These are phyloP conservation scores for Dipodascus geniculatus DNA, from an alignment of 805 yeast genomes.

Conservation along the genomic window DNA sequence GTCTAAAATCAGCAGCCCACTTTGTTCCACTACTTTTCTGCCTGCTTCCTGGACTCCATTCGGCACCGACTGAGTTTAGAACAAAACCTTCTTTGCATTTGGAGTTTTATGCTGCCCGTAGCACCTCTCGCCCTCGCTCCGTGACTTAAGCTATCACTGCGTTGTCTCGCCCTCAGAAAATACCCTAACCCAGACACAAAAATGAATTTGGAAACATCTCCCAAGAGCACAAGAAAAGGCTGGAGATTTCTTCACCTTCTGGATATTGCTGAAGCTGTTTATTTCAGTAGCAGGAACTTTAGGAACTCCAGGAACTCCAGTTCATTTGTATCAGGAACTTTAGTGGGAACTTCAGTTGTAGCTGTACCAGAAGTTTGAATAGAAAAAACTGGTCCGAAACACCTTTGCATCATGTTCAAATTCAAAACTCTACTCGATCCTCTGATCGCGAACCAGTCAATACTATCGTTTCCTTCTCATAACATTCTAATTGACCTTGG, in stretches of 20 bases:
- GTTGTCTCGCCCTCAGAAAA: background rate
- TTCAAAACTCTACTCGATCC: slow-evolving; percentile 21
- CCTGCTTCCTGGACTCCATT: background rate
- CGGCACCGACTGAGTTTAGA: background rate
- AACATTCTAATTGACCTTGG: slow-evolving; percentile 29
- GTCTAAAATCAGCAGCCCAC: too few species aligned
- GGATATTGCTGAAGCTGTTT: too few species aligned
- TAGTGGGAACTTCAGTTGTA: too few species aligned
- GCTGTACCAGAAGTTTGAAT: too few species aligned
- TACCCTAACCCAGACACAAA: background rate
- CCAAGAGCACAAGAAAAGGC: background rate
- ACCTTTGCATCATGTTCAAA: slow-evolving; percentile 20
- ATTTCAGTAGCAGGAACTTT: too few species aligned
- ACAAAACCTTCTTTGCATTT: background rate
- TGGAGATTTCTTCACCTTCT: too few species aligned
- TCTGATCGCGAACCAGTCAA: slow-evolving; percentile 16
- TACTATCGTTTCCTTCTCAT: slow-evolving; percentile 22
- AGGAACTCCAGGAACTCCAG: too few species aligned
- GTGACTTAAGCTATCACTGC: too few species aligned
- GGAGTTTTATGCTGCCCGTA: background rate
- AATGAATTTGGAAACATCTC: background rate
- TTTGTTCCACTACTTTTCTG: background rate
- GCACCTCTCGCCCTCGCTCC: too few species aligned
- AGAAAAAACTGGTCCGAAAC: too few species aligned
- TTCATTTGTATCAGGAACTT: too few species aligned